phyloP scores from a whole-genome alignment of 2,329 filamentous ascomycete genomes.

The Nigrospora osmanthi region DNA sequence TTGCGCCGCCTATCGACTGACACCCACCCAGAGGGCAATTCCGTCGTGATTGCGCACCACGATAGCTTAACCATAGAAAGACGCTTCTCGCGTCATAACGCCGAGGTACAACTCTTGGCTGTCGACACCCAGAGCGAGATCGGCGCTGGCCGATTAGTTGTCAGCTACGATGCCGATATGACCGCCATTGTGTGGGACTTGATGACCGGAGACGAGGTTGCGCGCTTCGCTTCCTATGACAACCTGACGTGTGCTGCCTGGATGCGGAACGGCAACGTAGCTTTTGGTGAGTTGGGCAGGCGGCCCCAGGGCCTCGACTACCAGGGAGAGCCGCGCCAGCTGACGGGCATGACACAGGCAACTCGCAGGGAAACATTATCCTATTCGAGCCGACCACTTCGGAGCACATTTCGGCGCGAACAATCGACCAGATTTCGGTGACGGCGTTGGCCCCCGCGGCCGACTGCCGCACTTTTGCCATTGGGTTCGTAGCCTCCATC shows the following conservation, averaged over 20 bases:
- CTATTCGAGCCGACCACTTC: constrained; percentile 89
- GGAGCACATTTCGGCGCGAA: constrained; percentile 85
- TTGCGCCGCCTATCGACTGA: neutral
- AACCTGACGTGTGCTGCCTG: constrained; percentile 77
- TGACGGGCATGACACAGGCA: constrained; percentile 48
- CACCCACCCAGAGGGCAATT: constrained; percentile 52
- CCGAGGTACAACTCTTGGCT: constrained; percentile 75
- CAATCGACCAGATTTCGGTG: constrained; percentile 85
- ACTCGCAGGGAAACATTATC: constrained; percentile 86
- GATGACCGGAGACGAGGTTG: constrained; percentile 81
- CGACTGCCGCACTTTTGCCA: constrained; percentile 91
- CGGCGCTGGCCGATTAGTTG: constrained; percentile 76
- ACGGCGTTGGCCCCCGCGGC: constrained; percentile 84
- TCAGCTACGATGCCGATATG: constrained; percentile 86
- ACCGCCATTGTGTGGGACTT: constrained; percentile 97
- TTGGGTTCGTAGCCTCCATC: constrained; percentile 59
- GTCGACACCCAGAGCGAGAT: constrained; percentile 88
- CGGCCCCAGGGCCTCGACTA: constrained; percentile 5
- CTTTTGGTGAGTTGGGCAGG: constrained; percentile 68
- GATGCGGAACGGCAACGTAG: constrained; percentile 96
- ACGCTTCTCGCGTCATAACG: constrained; percentile 73
- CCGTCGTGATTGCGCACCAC: constrained; percentile 83
- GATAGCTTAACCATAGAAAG: constrained; percentile 86
- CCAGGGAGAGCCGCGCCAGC: too few relatives aligned
- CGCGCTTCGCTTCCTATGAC: constrained; percentile 89